A percentile compares a stretch with the other conserved stretches of the same genome.
Evolutionary conservation across 495 filamentous ascomycete species (phyloP).

Genomic region (Apiosordaria backusii): DNA sequence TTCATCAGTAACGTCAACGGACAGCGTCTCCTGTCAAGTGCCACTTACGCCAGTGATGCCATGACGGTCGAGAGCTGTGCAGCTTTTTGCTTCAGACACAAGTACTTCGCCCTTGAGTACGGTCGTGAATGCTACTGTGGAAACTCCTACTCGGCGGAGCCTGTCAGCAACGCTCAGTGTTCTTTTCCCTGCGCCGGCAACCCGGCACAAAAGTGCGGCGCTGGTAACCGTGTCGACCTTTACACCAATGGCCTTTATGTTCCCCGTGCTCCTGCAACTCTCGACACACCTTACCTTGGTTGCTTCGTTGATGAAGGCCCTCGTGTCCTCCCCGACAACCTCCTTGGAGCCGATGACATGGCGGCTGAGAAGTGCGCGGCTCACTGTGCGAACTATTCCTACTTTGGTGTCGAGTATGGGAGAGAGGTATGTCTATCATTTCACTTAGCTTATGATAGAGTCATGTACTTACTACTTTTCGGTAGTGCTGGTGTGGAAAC

Average conservation of each 20-base stretch:
- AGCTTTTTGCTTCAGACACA: slow-evolving; percentile 50
- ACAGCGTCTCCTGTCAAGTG: slow-evolving; percentile 52
- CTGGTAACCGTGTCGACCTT: slow-evolving; percentile 43
- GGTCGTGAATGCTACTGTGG: slow-evolving; percentile 29
- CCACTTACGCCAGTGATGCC: slow-evolving; percentile 41
- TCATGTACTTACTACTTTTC: background rate
- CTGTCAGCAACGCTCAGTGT: slow-evolving; percentile 35
- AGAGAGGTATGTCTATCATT: slow-evolving; percentile 4
- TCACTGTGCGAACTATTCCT: slow-evolving; percentile 15
- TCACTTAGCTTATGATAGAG: background rate
- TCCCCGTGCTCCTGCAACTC: slow-evolving; percentile 1
- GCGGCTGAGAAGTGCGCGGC: slow-evolving; percentile 18
- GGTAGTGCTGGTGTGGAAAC: slow-evolving; percentile 20
- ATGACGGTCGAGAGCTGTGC: slow-evolving; percentile 62
- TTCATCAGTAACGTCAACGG: slow-evolving; percentile 21
- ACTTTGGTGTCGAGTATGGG: slow-evolving; percentile 22
- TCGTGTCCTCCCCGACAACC: slow-evolving; percentile 17
- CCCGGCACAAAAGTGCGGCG: slow-evolving; percentile 42
- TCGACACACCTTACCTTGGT: slow-evolving; percentile 15
- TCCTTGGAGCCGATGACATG: slow-evolving; percentile 18
- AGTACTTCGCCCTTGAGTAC: slow-evolving; percentile 26
- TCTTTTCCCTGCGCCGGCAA: slow-evolving; percentile 48
- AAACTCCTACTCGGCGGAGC: slow-evolving; percentile 30
- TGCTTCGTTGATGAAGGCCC: slow-evolving; percentile 23
- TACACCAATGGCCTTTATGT: slow-evolving; percentile 36